These are phyloP conservation scores for Gymnopilus dilepis DNA, from an alignment of 768 basidiomycete species.

Conservation along the genomic window DNA sequence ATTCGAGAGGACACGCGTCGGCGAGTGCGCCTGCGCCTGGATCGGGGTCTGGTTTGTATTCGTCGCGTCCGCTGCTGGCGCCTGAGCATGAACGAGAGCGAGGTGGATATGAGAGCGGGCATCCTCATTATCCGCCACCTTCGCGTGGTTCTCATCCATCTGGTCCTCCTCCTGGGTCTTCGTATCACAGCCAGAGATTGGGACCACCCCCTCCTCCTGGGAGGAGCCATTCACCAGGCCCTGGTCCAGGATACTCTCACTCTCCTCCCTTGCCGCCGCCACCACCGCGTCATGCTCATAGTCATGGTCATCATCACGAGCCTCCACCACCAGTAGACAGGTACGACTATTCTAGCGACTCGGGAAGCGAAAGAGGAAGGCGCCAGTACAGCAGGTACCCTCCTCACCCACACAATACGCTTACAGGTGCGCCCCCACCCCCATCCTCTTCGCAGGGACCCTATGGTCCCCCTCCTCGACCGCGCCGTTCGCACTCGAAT, in stretches of 20 bases:
- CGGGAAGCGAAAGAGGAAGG: background rate
- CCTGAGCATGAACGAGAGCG: background rate
- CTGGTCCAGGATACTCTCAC: background rate
- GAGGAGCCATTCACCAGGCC: background rate
- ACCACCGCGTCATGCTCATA: too few relatives aligned
- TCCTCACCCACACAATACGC: background rate
- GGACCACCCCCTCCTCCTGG: background rate
- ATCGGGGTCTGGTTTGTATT: background rate
- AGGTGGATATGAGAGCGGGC: background rate
- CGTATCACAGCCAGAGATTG: background rate
- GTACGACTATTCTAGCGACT: background rate
- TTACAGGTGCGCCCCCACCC: background rate
- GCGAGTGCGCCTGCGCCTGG: background rate
- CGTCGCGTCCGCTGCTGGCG: background rate
- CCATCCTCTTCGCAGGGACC: background rate
- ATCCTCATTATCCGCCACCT: background rate
- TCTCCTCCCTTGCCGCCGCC: background rate
- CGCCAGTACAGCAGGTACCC: constrained; percentile 3
- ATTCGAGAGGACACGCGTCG: background rate
- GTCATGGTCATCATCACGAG: background rate
- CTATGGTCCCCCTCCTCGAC: too few relatives aligned
- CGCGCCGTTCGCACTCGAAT: background rate
- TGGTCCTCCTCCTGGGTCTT: background rate
- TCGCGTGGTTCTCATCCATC: background rate
- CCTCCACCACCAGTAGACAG: background rate